Evolutionary conservation across 2,329 filamentous ascomycete species (phyloP), one percentile per base, ranked within the genome.

Genomic region (Bisporella sp.): DNA sequence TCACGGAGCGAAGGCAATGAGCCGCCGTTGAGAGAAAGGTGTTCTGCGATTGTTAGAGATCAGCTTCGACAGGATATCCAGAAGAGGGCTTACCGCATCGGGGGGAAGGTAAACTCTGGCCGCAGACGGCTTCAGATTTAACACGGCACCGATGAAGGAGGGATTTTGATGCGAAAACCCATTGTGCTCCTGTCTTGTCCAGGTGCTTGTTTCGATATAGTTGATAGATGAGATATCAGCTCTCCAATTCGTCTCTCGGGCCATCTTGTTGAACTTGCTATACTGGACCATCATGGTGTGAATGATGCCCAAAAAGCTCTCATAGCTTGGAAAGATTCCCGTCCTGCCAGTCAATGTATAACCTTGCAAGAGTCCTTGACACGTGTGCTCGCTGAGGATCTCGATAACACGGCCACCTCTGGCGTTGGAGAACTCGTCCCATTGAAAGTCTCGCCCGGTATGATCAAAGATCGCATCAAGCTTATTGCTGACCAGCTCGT

Each of bases 241-340:
- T 39, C 81, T 69, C 82, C 81, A 86, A 2, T 61, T 65, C 0
- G 78, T 75, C 52, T 82, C 77, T n/a, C 70, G 66, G 2, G 70
- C 73, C 64, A 85, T 82, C 63, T 86, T 85, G 61, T 75, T 76
- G 64, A 85, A 85, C 59, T 86, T 86, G 59, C 76, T 74, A 60
- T 84, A 85, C 59, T 86, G 81, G 6, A 85, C 79, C 81, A 86
- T 85, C 82, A 86, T 85, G 1, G 81, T 85, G 57, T 85, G 79
- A 6, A 86, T 74, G 35, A 85, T 85, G 1, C 81, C 80, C 6
- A 85, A 65, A 67, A 85, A 86, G 4, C 76, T 79, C 61, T 86
- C 81, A 58, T 86, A 86, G 12, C 77, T 82, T 0, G 81, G 81
- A 59, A 85, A 85, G 1, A 86, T 67, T 0, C 72, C 81, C 2